Percentiles rank a stretch among this genome's conserved stretches.
Evolutionary conservation across 768 basidiomycete genomes (phyloP).

Genomic region (Flagelloscypha sp.): DNA sequence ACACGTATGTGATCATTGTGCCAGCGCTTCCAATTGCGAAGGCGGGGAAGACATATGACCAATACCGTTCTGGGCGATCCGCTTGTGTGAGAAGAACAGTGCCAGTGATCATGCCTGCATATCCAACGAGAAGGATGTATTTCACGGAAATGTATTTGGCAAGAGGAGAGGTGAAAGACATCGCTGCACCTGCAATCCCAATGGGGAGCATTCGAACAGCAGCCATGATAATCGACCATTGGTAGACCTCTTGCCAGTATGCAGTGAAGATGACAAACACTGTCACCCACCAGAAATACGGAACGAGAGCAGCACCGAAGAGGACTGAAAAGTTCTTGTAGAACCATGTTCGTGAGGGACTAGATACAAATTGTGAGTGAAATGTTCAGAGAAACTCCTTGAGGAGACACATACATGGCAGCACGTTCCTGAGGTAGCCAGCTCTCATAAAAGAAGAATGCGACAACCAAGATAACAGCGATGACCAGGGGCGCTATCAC

Average conservation of each 20-base stretch:
- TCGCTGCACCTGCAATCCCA: conserved; percentile 26
- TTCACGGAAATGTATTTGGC: conserved; percentile 28
- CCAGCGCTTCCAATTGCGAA: conserved; percentile 38
- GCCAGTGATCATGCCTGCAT: conserved; percentile 25
- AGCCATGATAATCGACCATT: conserved; percentile 31
- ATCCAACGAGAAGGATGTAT: conserved; percentile 34
- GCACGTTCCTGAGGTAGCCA: conserved; percentile 30
- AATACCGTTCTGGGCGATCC: conserved; percentile 30
- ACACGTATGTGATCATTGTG: conserved; percentile 27
- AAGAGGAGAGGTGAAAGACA: conserved; percentile 30
- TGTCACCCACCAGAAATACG: conserved; percentile 35
- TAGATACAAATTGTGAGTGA: conserved; percentile 7
- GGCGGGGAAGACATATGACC: conserved; percentile 37
- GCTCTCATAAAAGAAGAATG: conserved; percentile 47
- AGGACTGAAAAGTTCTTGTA: conserved; percentile 34
- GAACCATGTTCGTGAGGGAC: conserved; percentile 35
- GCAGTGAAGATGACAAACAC: conserved; percentile 26
- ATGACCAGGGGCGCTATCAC: conserved; percentile 41
- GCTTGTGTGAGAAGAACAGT: conserved; percentile 33
- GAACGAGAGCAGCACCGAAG: conserved; percentile 26
- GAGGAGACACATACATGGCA: conserved; percentile 28
- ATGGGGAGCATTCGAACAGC: conserved; percentile 33
- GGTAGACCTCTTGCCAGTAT: conserved; percentile 33
- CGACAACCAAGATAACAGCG: conserved; percentile 28
- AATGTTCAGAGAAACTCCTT: not conserved